phyloP scores from a whole-genome alignment of 164 flowering plant genomes.

The Vitis cinerea region DNA sequence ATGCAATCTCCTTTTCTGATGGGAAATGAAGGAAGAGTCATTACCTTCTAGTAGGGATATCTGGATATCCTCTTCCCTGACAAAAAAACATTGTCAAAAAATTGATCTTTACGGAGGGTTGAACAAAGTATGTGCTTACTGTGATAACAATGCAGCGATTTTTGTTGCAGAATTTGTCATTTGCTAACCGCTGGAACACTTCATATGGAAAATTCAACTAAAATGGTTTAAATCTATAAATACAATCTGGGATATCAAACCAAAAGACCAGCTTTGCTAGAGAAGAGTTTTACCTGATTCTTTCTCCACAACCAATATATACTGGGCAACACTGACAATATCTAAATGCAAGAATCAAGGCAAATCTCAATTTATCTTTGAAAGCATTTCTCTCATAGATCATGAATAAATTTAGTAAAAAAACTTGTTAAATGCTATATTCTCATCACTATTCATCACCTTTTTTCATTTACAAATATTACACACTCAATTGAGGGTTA shows the following conservation, averaged over 20 bases:
- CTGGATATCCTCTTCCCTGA: conserved; percentile 98
- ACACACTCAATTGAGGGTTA: background rate
- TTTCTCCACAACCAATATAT: conserved; percentile 94
- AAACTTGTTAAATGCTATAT: background rate
- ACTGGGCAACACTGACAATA: conserved; percentile 60
- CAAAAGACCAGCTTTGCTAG: background rate
- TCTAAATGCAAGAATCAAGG: conserved; percentile 37
- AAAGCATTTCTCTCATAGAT: background rate
- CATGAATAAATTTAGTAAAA: background rate
- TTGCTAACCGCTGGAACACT: conserved; percentile 92
- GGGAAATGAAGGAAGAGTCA: background rate
- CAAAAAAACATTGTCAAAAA: background rate
- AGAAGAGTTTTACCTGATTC: conserved; percentile 66
- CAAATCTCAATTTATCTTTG: conserved; percentile 1
- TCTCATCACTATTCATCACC: background rate
- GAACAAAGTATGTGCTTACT: conserved; percentile 31
- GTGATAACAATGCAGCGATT: conserved; percentile 81
- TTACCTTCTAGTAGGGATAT: conserved; percentile 92
- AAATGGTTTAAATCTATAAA: background rate
- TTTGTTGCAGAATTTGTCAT: conserved; percentile 69
- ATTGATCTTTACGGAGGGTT: background rate
- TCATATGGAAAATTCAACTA: conserved; percentile 18
- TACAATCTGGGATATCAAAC: background rate
- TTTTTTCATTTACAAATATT: background rate
- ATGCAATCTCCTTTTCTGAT: background rate